Percentiles rank a stretch among this genome's conserved stretches.
Evolutionary conservation across 106 monocot genomes (phyloP).

Genomic region (Platanthera guangdongensis): DNA sequence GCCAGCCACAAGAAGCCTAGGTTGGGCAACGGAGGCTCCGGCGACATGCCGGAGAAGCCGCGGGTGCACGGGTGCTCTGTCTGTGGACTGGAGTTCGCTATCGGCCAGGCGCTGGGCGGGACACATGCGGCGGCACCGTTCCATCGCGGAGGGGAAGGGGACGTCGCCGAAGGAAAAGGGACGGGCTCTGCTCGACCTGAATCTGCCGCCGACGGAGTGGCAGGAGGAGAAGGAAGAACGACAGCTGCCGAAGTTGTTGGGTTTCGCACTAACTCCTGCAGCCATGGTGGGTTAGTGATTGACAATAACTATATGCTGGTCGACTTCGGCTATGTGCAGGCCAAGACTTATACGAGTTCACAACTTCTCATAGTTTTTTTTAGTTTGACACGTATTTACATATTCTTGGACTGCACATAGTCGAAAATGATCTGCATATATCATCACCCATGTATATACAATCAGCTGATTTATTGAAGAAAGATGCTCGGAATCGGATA

Average conservation of each 20-base stretch:
- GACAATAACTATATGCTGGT: no score
- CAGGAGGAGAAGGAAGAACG: conserved; percentile 1
- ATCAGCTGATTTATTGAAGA: no score
- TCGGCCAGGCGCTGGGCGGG: conserved; percentile 9
- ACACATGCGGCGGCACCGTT: conserved; percentile 5
- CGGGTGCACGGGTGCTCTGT: background rate
- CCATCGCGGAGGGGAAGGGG: background rate
- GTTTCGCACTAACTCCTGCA: background rate
- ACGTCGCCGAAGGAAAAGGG: background rate
- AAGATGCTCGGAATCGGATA: no score
- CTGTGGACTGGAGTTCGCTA: conserved; percentile 4
- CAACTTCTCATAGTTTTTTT: no score
- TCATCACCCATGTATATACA: no score
- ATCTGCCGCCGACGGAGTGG: conserved; percentile 4
- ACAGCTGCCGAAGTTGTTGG: conserved; percentile 2
- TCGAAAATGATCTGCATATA: no score
- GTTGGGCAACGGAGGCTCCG: background rate
- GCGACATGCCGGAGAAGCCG: background rate
- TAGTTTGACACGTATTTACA: no score
- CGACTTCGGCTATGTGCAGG: no score
- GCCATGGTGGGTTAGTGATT: conserved; percentile 1
- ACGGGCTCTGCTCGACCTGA: background rate
- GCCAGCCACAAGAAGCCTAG: conserved; percentile 12
- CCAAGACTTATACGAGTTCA: no score
- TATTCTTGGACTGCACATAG: no score